Base-by-base conservation (phyloP, 805 yeast species). In the Spathaspora boniae region DNA sequence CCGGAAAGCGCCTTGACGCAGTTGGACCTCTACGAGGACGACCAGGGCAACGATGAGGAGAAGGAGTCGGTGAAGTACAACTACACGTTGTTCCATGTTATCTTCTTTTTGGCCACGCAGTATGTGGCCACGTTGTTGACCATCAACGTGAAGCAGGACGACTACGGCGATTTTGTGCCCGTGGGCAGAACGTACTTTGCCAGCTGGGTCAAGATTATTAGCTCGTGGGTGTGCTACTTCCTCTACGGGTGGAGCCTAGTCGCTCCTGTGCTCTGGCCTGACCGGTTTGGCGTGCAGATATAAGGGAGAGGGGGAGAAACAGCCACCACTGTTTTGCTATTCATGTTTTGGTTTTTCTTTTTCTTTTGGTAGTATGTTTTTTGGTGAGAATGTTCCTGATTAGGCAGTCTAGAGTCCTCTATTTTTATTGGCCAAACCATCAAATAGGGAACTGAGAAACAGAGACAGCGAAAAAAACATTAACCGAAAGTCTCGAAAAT, bases 171-270 rank as follows among this genome's bases (percentile, higher is more conserved):
- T 41, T 93, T 93, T 51, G 80, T 87, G 8, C 98, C 98, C 0
- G 98, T 93, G 6, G 99, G 99, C 0, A 72, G 98, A 52, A 91
- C 98, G 0, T 89, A 91, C 60, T 93, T 91, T 56, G 82, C 91
- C 46, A 79, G 95, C 4, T 88, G 96, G 96, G 87, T 91, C 32
- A 93, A 93, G 61, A 86, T 93, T 39, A 70, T 84, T 12, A 81
- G 94, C 53, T 84, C 97, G 1, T 88, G 97, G 95, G 76, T 85
- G 29, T 94, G 98, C 56, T 93, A 80, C 54, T 65, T 69, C 5
- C 69, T 93, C 33, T 93, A 91, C 51, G 80, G 81, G 1, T 93
- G 98, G 98, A 85, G 95, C 6, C 61, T 93, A 42, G 56, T 86
- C 7, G 98, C 98, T 0, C 98, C 98, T 0, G 83, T 86, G 6